Conservation (phyloP, 306 rosid genomes). For the Rubus idaeus region DNA sequence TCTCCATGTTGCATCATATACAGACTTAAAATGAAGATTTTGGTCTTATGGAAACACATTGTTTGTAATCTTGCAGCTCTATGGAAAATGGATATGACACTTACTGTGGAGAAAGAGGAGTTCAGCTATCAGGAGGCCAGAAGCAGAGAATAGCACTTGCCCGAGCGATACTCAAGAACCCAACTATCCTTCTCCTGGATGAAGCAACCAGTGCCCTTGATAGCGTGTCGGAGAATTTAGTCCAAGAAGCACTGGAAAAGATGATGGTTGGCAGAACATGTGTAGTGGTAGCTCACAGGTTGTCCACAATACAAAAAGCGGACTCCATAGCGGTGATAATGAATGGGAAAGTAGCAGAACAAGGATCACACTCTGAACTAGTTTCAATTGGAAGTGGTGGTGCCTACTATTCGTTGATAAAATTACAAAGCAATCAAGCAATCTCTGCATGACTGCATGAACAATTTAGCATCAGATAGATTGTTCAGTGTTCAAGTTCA, state of each 20-base stretch:
- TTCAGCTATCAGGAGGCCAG: constrained; percentile 79
- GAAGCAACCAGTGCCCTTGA: constrained; percentile 88
- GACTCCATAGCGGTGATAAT: constrained; percentile 59
- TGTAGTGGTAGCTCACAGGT: constrained; percentile 67
- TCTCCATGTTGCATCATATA: background rate
- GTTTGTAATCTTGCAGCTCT: constrained; percentile 39
- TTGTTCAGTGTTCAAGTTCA: background rate
- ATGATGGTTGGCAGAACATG: constrained; percentile 82
- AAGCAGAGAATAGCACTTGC: constrained; percentile 88
- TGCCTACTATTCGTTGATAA: constrained; percentile 55
- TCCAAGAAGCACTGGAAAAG: constrained; percentile 72
- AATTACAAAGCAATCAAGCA: constrained; percentile 46
- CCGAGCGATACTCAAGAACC: constrained; percentile 67
- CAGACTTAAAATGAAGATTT: background rate
- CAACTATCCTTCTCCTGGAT: constrained; percentile 66
- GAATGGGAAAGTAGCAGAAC: constrained; percentile 62
- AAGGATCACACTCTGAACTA: constrained; percentile 55
- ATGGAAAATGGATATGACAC: constrained; percentile 72
- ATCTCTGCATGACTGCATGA: background rate
- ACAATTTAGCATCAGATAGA: background rate
- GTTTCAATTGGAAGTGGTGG: constrained; percentile 44
- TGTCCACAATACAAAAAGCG: constrained; percentile 67
- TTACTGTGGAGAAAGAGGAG: constrained; percentile 80
- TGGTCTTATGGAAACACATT: background rate
- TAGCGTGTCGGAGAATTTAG: constrained; percentile 65